Conservation (phyloP, 2,329 filamentous ascomycete genomes). For the Xylaria sp. region DNA sequence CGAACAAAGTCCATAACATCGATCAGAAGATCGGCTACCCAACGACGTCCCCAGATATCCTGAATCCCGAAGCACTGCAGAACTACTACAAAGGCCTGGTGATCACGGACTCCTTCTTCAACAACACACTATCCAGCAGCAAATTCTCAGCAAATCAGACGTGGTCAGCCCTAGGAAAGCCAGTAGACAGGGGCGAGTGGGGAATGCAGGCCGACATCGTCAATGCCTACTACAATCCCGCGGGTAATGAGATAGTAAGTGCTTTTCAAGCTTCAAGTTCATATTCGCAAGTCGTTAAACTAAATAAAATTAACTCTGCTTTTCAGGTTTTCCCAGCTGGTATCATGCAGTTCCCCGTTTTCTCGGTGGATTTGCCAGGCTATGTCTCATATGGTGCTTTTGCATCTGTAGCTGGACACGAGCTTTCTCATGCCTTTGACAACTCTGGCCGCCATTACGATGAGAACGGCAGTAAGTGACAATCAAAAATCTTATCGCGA, state of each 20-base stretch:
- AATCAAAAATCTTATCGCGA: background rate
- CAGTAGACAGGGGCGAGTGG: constrained; percentile 69
- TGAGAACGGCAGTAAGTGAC: constrained; percentile 59
- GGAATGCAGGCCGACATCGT: constrained; percentile 68
- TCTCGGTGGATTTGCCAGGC: constrained; percentile 64
- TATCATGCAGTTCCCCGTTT: constrained; percentile 73
- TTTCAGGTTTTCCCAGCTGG: constrained; percentile 66
- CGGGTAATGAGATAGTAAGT: constrained; percentile 67
- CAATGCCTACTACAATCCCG: constrained; percentile 70
- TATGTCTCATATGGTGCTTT: constrained; percentile 69
- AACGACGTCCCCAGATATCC: constrained; percentile 68
- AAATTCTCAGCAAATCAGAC: constrained; percentile 55
- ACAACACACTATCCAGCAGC: constrained; percentile 62
- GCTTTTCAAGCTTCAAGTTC: background rate
- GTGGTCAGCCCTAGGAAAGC: constrained; percentile 68
- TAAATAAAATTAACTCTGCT: constrained; percentile 12
- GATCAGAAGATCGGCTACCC: constrained; percentile 73
- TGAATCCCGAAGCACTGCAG: constrained; percentile 62
- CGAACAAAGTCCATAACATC: constrained; percentile 71
- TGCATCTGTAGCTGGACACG: constrained; percentile 70
- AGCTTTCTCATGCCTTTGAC: constrained; percentile 74
- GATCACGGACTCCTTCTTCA: constrained; percentile 64
- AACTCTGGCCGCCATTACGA: constrained; percentile 71
- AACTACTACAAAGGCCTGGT: constrained; percentile 64
- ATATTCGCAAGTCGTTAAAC: background rate